Conservation (phyloP, 805 yeast species). For the Candida incommunis region DNA sequence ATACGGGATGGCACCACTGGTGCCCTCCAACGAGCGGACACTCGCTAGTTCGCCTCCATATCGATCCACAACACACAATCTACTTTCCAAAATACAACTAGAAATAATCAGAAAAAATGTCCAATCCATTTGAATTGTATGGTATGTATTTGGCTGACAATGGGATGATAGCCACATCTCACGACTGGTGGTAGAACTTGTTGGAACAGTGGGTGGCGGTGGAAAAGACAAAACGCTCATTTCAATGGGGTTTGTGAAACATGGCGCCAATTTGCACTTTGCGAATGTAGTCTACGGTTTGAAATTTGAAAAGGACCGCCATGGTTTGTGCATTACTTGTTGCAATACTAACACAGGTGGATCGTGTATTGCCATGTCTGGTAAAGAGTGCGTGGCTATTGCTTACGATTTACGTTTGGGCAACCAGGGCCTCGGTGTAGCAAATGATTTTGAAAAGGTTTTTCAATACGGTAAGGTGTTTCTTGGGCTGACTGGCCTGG, state of each 20-base stretch:
- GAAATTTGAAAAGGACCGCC: too few relatives aligned
- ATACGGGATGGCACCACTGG: too few relatives aligned
- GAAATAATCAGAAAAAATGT: background rate
- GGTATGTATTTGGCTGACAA: background rate
- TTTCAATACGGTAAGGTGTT: conserved; percentile 68
- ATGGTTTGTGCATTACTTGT: too few relatives aligned
- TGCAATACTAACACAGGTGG: conserved; percentile 43
- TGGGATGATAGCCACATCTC: too few relatives aligned
- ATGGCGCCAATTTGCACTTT: too few relatives aligned
- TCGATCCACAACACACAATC: background rate
- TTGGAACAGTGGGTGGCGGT: too few relatives aligned
- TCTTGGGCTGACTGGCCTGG: conserved; percentile 88
- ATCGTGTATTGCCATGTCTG: conserved; percentile 96
- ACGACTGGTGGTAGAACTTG: too few relatives aligned
- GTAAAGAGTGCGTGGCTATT: conserved; percentile 95
- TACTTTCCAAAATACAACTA: background rate
- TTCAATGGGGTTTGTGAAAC: too few relatives aligned
- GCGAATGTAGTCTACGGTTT: too few relatives aligned
- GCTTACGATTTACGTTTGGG: conserved; percentile 94
- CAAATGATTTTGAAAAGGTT: conserved; percentile 87
- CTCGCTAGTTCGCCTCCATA: background rate
- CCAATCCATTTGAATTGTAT: background rate
- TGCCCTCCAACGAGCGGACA: too few relatives aligned
- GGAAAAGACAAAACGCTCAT: too few relatives aligned
- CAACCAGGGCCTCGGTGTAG: conserved; percentile 78